Conservation (phyloP, 2,329 filamentous ascomycete genomes). For the Rhynchosporium secalis region DNA sequence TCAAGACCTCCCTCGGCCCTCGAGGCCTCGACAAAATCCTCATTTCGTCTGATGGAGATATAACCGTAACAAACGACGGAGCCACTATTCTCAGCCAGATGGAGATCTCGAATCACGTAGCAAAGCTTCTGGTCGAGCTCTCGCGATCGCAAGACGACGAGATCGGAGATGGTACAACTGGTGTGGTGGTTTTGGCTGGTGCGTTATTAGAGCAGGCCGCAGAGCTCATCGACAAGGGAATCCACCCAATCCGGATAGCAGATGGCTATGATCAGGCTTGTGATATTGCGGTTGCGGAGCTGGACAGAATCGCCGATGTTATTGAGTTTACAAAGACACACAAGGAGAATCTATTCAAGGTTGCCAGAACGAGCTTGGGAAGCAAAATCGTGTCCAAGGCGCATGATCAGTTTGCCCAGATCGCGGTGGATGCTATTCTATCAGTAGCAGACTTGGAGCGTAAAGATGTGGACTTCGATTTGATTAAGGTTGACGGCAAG, state of each 20-base stretch:
- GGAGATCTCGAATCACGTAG: conserved; percentile 98
- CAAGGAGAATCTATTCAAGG: conserved; percentile 85
- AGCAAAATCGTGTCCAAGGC: conserved; percentile 99
- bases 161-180: conserved; percentile 97
- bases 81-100: conserved; percentile 97
- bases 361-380: conserved; percentile 91
- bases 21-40: conserved; percentile 98
- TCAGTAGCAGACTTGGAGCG: conserved; percentile 94
- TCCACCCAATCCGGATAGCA: conserved; percentile 97
- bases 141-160: conserved; percentile 99
- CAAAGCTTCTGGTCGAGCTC: conserved; percentile 92
- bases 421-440: conserved; percentile 94
- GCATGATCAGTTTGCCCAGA: conserved; percentile 96
- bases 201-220: conserved; percentile 94
- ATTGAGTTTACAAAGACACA: conserved; percentile 81
- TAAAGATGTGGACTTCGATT: conserved; percentile 96
- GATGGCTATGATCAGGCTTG: conserved; percentile 98
- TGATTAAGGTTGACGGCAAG: conserved; percentile 99
- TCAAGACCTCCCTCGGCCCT: conserved; percentile 94
- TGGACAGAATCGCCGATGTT: conserved; percentile 89
- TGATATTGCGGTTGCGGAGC: conserved; percentile 89
- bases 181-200: conserved; percentile 93
- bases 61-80: conserved; percentile 98
- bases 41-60: conserved; percentile 97
- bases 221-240: conserved; percentile 98